phyloP scores from a whole-genome alignment of 192 early-diverging fungal genomes.

The Gigaspora rosea region DNA sequence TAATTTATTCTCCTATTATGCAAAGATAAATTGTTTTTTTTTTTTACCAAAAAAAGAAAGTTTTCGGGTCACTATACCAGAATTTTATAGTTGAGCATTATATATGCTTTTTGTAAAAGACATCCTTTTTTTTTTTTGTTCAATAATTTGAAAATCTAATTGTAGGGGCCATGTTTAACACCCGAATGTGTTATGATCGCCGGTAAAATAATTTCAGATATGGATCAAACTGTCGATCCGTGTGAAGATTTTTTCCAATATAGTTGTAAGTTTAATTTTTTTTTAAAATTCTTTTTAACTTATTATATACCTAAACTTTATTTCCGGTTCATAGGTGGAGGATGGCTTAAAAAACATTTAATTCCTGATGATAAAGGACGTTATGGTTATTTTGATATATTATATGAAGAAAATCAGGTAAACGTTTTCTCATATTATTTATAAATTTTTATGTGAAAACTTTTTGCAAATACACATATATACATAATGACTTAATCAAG shows the following conservation, averaged over 20 bases:
- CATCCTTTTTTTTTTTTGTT: too few relatives aligned
- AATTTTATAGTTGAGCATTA: neutral
- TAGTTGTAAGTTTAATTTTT: constrained; percentile 47
- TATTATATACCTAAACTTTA: neutral
- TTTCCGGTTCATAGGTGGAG: constrained; percentile 48
- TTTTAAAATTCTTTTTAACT: neutral
- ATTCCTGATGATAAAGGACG: constrained; percentile 64
- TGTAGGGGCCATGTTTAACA: constrained; percentile 51
- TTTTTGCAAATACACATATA: neutral
- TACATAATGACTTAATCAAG: neutral
- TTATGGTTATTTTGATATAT: constrained; percentile 44
- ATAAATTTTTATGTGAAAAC: neutral
- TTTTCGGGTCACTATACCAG: neutral
- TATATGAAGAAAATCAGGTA: constrained; percentile 52
- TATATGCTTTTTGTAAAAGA: neutral
- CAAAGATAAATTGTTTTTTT: too few relatives aligned
- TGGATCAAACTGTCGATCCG: constrained; percentile 60
- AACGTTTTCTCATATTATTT: constrained; percentile 4
- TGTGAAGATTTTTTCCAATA: constrained; percentile 72
- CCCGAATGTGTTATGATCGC: constrained; percentile 58
- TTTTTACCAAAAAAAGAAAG: too few relatives aligned
- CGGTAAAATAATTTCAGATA: constrained; percentile 50
- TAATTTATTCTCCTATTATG: too few relatives aligned
- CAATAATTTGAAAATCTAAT: neutral
- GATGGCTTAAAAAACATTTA: constrained; percentile 51